Percentiles rank a stretch among this genome's conserved stretches.
Evolutionary conservation across 1,284 basidiomycete genomes (phyloP).

Genomic region (Athelia psychrophila): DNA sequence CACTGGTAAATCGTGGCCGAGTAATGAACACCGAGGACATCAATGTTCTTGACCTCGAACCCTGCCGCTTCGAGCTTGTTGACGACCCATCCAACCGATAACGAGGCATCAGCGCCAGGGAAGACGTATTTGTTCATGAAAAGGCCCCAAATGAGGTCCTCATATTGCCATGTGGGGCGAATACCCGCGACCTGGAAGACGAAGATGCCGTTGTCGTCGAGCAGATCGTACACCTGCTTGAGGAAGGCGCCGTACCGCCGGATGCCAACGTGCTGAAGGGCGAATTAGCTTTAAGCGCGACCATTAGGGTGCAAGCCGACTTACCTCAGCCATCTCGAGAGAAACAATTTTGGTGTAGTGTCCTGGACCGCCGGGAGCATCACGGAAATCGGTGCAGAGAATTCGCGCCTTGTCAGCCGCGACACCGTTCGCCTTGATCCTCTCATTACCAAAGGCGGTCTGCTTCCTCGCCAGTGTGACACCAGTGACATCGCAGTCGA

Average conservation of each 20-base stretch:
- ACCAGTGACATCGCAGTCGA: constrained; percentile 91
- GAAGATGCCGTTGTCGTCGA: constrained; percentile 94
- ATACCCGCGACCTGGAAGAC: constrained; percentile 97
- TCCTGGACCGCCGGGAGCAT: constrained; percentile 80
- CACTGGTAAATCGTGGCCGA: constrained; percentile 91
- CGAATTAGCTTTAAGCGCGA: constrained; percentile 5
- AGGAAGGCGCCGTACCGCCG: constrained; percentile 91
- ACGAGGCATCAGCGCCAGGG: constrained; percentile 96
- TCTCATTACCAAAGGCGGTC: constrained; percentile 88
- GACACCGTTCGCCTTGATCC: constrained; percentile 83
- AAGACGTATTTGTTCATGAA: constrained; percentile 98
- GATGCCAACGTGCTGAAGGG: constrained; percentile 84
- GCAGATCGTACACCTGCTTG: constrained; percentile 87
- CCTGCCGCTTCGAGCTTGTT: constrained; percentile 85
- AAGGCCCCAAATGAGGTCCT: constrained; percentile 95
- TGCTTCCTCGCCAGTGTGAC: constrained; percentile 93
- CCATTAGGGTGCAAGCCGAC: constrained; percentile 10
- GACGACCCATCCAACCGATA: constrained; percentile 95
- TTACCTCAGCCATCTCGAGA: constrained; percentile 96
- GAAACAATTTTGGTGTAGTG: constrained; percentile 94
- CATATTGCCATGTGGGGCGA: constrained; percentile 94
- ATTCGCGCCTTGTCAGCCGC: constrained; percentile 81
- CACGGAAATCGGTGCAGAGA: constrained; percentile 93
- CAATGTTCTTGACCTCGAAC: constrained; percentile 95
- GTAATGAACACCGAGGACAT: constrained; percentile 97